Evolutionary conservation across 1,284 basidiomycete genomes (phyloP).

Genomic region (Dichomitus squalens): DNA sequence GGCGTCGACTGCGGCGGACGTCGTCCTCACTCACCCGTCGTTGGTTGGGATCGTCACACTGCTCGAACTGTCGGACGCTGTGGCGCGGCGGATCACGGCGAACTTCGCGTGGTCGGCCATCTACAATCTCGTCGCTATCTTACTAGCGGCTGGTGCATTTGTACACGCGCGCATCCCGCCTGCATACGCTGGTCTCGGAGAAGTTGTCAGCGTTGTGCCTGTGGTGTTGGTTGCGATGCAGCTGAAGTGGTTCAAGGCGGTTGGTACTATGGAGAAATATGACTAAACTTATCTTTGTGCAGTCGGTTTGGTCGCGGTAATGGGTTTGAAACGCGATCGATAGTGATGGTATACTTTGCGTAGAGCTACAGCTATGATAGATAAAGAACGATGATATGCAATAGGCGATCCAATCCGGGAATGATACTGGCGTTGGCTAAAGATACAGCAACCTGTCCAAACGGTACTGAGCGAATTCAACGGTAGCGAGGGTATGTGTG

Average conservation of each 20-base stretch:
- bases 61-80: constrained; percentile 44
- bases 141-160: constrained; percentile 55
- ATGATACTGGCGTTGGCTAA: too few relatives aligned
- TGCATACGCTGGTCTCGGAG: constrained; percentile 46
- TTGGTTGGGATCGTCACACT: constrained; percentile 43
- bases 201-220: constrained; percentile 44
- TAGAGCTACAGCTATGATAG: too few relatives aligned
- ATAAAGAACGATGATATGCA: too few relatives aligned
- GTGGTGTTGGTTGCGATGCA: constrained; percentile 41
- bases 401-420: too few relatives aligned
- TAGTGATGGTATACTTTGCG: too few relatives aligned
- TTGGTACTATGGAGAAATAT: too few relatives aligned
- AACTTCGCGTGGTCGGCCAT: constrained; percentile 52
- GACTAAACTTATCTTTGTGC: too few relatives aligned
- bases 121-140: constrained; percentile 47
- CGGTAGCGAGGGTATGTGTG: too few relatives aligned
- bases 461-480: too few relatives aligned
- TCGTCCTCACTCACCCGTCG: constrained; percentile 45
- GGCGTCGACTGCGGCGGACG: constrained; percentile 47
- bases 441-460: too few relatives aligned
- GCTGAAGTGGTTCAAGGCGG: constrained; percentile 34
- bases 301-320: too few relatives aligned
- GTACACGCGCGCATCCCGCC: constrained; percentile 41
- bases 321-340: too few relatives aligned
- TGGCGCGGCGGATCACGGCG: constrained; percentile 40